A percentile compares a stretch with the other conserved stretches of the same genome.
These are phyloP conservation scores for Annona squamosa DNA, from an alignment of 164 flowering plant species.

Conservation along the genomic window DNA sequence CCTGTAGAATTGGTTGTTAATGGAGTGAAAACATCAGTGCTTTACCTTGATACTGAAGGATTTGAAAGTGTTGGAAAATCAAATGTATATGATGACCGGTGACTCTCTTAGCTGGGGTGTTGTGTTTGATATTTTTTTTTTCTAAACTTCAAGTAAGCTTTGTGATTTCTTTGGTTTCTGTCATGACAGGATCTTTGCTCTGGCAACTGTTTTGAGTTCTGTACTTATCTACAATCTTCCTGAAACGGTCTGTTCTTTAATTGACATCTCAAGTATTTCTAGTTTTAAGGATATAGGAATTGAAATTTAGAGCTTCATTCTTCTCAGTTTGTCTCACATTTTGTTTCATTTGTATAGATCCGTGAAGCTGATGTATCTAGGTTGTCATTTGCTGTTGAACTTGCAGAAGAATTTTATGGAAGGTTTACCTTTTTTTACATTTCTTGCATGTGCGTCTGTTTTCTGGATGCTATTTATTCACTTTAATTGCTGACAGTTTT, in stretches of 20 bases:
- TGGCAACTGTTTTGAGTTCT: conserved; percentile 95
- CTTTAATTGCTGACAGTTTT: conserved; percentile 30
- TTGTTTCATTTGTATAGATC: conserved; percentile 35
- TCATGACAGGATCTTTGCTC: conserved; percentile 74
- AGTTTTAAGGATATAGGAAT: neutral
- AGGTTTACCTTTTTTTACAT: conserved; percentile 37
- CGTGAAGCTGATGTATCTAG: conserved; percentile 99
- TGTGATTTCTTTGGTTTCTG: neutral
- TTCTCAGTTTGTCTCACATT: neutral
- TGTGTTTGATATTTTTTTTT: conserved; percentile 2
- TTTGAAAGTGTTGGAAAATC: conserved; percentile 99
- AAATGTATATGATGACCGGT: conserved; percentile 98
- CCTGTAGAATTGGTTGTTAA: conserved; percentile 67
- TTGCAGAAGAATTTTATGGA: conserved; percentile 99
- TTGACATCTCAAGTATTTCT: neutral
- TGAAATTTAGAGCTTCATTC: conserved; percentile 1
- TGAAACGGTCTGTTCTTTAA: conserved; percentile 69
- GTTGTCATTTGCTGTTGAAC: conserved; percentile 96
- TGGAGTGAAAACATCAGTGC: conserved; percentile 80
- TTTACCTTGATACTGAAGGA: conserved; percentile 97
- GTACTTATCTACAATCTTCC: conserved; percentile 95
- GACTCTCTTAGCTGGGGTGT: conserved; percentile 10
- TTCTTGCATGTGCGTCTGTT: neutral
- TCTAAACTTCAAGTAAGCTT: neutral
- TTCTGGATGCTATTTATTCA: neutral